Base-by-base conservation (phyloP, 1,284 basidiomycete genomes). In the Earliella scabrosa region DNA sequence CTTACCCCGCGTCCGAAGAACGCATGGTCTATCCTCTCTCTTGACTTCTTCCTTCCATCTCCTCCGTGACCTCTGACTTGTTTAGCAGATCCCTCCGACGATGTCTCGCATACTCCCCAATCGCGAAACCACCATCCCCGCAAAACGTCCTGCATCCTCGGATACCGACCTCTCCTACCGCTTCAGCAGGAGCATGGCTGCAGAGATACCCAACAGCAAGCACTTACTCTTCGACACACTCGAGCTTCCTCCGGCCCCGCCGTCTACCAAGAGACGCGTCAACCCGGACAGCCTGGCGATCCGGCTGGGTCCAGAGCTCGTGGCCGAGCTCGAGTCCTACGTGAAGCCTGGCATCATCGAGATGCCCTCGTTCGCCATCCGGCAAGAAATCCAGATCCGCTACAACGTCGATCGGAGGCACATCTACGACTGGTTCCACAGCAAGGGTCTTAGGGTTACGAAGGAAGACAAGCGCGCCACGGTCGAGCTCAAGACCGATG, bases 341-440 rank as follows among this genome's bases (percentile, higher is more conserved):
- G 85, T 90, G 47, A 68, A 77, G 49, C 82, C 85, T n/a, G 87
- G 87, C 40, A 83, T 81, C 45, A 83, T 82, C 59, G 80, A 81
- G 60, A 90, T 90, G 87, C 87, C 88, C 13, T 79, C 82, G 11
- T 90, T 88, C 64, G 76, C 81, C n/a, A 74, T 84, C 47, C 79
- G 88, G 54, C 86, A 86, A 61, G 81, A 80, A 59, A 79, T 90
- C 29, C 88, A 90, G 68, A 78, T 82, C 64, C 80, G 82, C 47
- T 87, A 86, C 67, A 77, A 75, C 56, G 83, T 88, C 52, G 87
- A 90, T 67, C 76, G 88, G 60, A 75, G 88, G 60, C 87, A 88
- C 60, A 83, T 90, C 61, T 90, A 90, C 65, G 88, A 90, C 68
- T 90, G 88, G 69, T 89, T 88, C 70, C 88, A 89, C 68, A 71